Evolutionary conservation across 495 filamentous ascomycete species (phyloP), one percentile per base, ranked within the genome.

Genomic region (Emericellopsis terricola): DNA sequence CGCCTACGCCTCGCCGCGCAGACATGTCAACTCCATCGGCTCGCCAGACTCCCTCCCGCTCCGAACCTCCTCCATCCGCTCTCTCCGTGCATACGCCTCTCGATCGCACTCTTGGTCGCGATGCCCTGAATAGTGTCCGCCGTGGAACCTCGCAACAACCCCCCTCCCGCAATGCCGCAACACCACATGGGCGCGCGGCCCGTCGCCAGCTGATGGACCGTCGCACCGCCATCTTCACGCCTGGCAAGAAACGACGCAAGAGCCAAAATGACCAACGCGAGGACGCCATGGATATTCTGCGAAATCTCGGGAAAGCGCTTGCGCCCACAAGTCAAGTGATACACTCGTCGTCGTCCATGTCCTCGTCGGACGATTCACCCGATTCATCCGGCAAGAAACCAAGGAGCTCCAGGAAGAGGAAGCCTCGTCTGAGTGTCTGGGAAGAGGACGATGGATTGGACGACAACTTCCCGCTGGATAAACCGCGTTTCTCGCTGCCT

Each of bases 281-380:
- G 50, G 83, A 81, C 4, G 79, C 79, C 4, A 71, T 79, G 35
- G 74, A 84, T 47, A 58, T 73, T 15, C 48, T 87, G 19, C 64
- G 71, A 18, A 69, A 72, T 34, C 58, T 89, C 8, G 75, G 77
- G 34, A 69, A 60, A 53, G 59, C 69, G 53, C 57, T 89, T 15
- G 78, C 78, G 2, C 67, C 64, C 1, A 61, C 52, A 3, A 68
- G 73, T 0, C 47, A 66, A 38, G 59, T 59, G 6, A 67, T 78
- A 13, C 58, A 64, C 13, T 72, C 69, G 3, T 79, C 78, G 5
- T 72, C 76, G 5, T 46, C 62, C 20, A 46, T 56, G 6, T 26
- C 23, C 11, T 6, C 23, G 23, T 26, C 23, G 23, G n/a, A n/a
- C n/a, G n/a, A n/a, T n/a, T n/a, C n/a, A n/a, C n/a, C n/a, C n/a